Percentiles rank a stretch among this genome's conserved stretches.
phyloP scores from a whole-genome alignment of 2,329 filamentous ascomycete species.

The Pleoardoris graminearum region DNA sequence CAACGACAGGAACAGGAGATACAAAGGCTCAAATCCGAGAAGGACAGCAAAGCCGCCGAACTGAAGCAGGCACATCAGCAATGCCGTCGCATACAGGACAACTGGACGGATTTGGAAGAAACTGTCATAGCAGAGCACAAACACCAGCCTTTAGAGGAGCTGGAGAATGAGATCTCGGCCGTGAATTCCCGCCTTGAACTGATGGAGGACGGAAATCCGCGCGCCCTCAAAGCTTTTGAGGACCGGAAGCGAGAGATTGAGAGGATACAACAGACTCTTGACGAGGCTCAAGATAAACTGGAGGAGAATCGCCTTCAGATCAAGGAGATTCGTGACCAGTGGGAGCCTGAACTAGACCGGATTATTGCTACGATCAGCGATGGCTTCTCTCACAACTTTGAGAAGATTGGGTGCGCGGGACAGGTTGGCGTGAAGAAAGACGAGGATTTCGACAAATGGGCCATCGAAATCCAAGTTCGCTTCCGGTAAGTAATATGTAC shows the following conservation, averaged over 20 bases:
- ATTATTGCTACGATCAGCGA: slow-evolving; percentile 82
- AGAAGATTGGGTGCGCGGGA: slow-evolving; percentile 90
- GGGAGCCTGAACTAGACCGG: slow-evolving; percentile 82
- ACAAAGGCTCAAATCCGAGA: slow-evolving; percentile 19
- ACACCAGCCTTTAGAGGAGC: slow-evolving; percentile 53
- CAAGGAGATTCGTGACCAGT: slow-evolving; percentile 66
- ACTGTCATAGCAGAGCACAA: slow-evolving; percentile 24
- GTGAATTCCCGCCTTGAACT: slow-evolving; percentile 77
- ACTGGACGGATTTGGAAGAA: slow-evolving; percentile 32
- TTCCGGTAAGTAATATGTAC: slow-evolving; percentile 68
- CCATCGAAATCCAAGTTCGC: slow-evolving; percentile 90
- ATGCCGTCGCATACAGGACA: slow-evolving; percentile 19
- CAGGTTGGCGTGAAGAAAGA: slow-evolving; percentile 88
- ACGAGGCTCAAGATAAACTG: slow-evolving; percentile 59
- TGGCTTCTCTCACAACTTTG: slow-evolving; percentile 90
- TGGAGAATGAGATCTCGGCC: slow-evolving; percentile 74
- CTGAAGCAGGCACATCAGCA: slow-evolving; percentile 22
- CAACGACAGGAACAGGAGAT: slow-evolving; percentile 28
- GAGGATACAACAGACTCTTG: slow-evolving; percentile 62
- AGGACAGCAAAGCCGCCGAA: slow-evolving; percentile 14
- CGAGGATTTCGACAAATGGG: slow-evolving; percentile 90
- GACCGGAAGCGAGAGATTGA: slow-evolving; percentile 63
- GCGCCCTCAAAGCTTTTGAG: slow-evolving; percentile 72
- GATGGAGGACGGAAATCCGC: slow-evolving; percentile 75
- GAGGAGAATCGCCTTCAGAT: slow-evolving; percentile 63